Evolutionary conservation across 2,329 filamentous ascomycete genomes (phyloP).

Genomic region (Onygenales sp.): DNA sequence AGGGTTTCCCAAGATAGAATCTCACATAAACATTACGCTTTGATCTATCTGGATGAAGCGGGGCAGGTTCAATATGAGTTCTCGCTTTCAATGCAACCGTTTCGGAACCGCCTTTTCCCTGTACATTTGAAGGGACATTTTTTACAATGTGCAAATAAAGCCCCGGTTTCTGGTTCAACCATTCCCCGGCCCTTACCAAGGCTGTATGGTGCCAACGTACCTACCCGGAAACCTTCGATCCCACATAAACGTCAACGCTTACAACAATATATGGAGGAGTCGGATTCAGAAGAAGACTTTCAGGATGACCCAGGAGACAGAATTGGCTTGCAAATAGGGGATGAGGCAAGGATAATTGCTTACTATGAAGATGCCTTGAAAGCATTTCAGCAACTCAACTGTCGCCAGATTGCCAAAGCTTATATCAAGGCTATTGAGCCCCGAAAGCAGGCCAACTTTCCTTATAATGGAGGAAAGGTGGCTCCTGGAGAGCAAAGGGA

Average conservation of each 20-base stretch:
- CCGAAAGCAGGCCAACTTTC: conserved; percentile 38
- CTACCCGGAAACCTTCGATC: not conserved
- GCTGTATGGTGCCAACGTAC: not conserved
- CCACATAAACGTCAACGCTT: not conserved
- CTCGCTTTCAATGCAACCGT: conserved; percentile 1
- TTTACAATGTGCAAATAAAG: not conserved
- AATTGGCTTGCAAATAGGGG: conserved; percentile 22
- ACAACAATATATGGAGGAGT: not conserved
- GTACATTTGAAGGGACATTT: not conserved
- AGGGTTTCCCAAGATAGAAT: not conserved
- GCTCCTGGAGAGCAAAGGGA: conserved; percentile 30
- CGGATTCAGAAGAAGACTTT: not conserved
- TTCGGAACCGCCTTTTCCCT: not conserved
- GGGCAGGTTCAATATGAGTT: conserved; percentile 1
- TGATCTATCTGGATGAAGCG: conserved; percentile 1
- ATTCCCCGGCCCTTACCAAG: not conserved
- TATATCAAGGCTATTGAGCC: conserved; percentile 40
- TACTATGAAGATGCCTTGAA: conserved; percentile 35
- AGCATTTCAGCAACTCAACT: conserved; percentile 37
- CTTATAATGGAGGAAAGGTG: conserved; percentile 39
- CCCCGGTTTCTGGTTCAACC: not conserved
- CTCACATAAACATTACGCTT: not conserved
- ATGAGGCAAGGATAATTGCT: conserved; percentile 25
- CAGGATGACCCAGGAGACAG: not conserved
- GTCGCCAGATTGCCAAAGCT: conserved; percentile 35